Evolutionary conservation across 2,329 filamentous ascomycete genomes (phyloP).

Genomic region (Pseudogymnoascus sp.): DNA sequence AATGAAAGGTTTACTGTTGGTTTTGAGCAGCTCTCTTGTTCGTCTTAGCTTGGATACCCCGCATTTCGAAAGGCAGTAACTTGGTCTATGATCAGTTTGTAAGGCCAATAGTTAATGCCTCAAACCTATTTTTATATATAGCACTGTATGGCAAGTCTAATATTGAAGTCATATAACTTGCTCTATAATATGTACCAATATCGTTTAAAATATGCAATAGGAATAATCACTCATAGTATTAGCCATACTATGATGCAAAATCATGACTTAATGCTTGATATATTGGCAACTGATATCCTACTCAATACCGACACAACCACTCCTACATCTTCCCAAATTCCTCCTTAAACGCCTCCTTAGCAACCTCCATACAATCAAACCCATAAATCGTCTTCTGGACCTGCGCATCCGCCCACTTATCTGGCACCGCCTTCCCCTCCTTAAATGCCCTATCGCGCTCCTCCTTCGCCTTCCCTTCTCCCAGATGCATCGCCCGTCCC

Average conservation of each 20-base stretch:
- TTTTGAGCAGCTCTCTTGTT: neutral
- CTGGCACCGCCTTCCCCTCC: slow-evolving; percentile 42
- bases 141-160: neutral
- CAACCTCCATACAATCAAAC: slow-evolving; percentile 51
- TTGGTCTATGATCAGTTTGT: neutral
- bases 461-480: slow-evolving; percentile 49
- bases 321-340: slow-evolving; percentile 29
- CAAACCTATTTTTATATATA: neutral
- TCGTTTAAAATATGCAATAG: neutral
- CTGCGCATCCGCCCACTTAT: slow-evolving; percentile 65
- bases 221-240: neutral
- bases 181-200: neutral
- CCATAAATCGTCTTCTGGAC: slow-evolving; percentile 60
- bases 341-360: slow-evolving; percentile 43
- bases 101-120: neutral
- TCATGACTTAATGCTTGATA: neutral
- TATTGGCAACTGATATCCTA: neutral
- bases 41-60: neutral
- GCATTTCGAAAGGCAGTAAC: neutral
- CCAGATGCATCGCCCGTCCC: slow-evolving; percentile 48
- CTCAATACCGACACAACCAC: neutral
- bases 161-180: no score
- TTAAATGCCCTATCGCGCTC: slow-evolving; percentile 51
- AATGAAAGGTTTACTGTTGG: neutral
- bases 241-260: neutral